Percentiles rank a stretch among this genome's conserved stretches.
phyloP scores from a whole-genome alignment of 2,329 filamentous ascomycete species.

The Colletotrichum sp. region DNA sequence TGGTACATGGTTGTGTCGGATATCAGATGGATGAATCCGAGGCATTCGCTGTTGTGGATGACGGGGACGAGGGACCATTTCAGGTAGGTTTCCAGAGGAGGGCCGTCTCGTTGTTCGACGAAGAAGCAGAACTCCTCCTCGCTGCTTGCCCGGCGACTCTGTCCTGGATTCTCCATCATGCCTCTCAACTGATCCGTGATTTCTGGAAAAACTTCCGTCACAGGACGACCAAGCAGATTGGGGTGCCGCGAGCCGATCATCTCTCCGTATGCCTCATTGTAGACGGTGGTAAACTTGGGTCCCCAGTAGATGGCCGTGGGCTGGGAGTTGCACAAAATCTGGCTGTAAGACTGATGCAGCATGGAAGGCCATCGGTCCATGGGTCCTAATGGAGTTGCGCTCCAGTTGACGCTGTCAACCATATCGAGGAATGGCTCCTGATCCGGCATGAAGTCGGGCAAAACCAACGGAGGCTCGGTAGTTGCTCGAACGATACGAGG shows the following conservation, averaged over 20 bases:
- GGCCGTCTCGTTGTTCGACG: slow-evolving; percentile 43
- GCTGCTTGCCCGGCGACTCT: slow-evolving; percentile 35
- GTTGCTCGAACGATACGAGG: slow-evolving; percentile 33
- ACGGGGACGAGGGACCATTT: slow-evolving; percentile 55
- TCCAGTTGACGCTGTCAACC: slow-evolving; percentile 51
- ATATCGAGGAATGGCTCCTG: slow-evolving; percentile 43
- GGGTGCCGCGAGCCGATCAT: slow-evolving; percentile 71
- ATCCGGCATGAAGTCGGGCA: slow-evolving; percentile 36
- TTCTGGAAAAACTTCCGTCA: slow-evolving; percentile 50
- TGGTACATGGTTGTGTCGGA: slow-evolving; percentile 51
- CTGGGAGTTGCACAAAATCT: slow-evolving; percentile 47
- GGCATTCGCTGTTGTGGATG: slow-evolving; percentile 41
- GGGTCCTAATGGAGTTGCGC: slow-evolving; percentile 48
- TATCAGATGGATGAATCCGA: slow-evolving; percentile 53
- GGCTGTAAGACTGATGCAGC: slow-evolving; percentile 49
- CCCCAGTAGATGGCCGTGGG: slow-evolving; percentile 70
- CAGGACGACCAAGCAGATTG: slow-evolving; percentile 61
- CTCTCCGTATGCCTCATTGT: slow-evolving; percentile 70
- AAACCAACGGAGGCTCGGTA: slow-evolving; percentile 35
- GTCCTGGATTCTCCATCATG: slow-evolving; percentile 35
- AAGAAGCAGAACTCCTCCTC: slow-evolving; percentile 53
- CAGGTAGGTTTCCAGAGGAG: slow-evolving; percentile 51
- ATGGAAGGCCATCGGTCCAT: slow-evolving; percentile 50
- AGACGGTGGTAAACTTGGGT: slow-evolving; percentile 64
- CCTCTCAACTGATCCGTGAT: slow-evolving; percentile 60